A percentile compares a stretch with the other conserved stretches of the same genome.
These are phyloP conservation scores for Saccharomycopsis sp. DNA, from an alignment of 805 yeast species.

Conservation along the genomic window DNA sequence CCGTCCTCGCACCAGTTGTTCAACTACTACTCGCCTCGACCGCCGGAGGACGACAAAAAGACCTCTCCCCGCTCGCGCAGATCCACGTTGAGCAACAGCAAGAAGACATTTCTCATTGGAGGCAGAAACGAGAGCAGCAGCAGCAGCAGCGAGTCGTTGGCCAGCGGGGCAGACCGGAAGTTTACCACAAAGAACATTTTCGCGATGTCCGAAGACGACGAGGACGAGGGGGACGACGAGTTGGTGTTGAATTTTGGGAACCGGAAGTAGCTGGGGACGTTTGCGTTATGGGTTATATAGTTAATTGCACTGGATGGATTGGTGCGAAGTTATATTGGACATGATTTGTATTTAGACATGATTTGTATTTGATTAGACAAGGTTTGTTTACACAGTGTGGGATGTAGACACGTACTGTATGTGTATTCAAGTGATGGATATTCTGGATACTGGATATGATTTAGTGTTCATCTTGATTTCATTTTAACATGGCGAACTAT, in stretches of 20 bases:
- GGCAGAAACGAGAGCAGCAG: slow-evolving; percentile 3
- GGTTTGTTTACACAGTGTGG: no score
- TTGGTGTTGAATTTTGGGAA: slow-evolving; percentile 37
- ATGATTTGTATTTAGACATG: no score
- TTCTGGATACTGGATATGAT: no score
- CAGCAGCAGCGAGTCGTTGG: slow-evolving; percentile 7
- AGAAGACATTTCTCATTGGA: not conserved
- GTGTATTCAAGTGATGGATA: no score
- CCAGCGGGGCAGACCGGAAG: slow-evolving; percentile 21
- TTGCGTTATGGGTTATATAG: no score
- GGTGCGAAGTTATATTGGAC: no score
- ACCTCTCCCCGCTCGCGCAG: slow-evolving; percentile 12
- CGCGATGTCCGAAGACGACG: slow-evolving; percentile 12
- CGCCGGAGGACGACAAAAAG: not conserved
- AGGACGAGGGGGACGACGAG: slow-evolving; percentile 35
- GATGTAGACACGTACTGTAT: no score
- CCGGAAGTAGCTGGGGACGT: not conserved
- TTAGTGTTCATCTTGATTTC: no score
- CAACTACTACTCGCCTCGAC: not conserved
- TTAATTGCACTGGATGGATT: no score
- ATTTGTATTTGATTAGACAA: no score
- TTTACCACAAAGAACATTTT: slow-evolving; percentile 8
- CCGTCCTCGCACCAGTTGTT: slow-evolving; percentile 10
- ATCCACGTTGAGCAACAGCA: slow-evolving; percentile 13
- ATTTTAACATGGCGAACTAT: no score